Evolutionary conservation across 495 filamentous ascomycete species (phyloP).

Genomic region (Chaetomium cochliodes): DNA sequence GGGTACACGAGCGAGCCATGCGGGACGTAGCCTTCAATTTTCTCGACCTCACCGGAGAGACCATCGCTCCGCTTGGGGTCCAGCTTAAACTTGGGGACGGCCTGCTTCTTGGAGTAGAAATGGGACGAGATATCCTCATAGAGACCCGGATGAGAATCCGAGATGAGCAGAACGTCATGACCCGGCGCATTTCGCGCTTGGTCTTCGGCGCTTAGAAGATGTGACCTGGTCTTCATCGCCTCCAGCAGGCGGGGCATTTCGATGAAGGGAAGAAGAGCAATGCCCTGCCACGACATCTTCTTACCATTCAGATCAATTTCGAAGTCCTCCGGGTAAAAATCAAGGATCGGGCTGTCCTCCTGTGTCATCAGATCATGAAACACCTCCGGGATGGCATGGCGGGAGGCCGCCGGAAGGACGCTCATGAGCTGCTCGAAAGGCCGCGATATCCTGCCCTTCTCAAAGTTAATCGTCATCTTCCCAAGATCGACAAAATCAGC

Average conservation of each 20-base stretch:
- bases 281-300: constrained; percentile 98
- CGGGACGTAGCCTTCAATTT: constrained; percentile 76
- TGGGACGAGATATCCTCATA: constrained; percentile 76
- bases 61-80: constrained; percentile 72
- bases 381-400: constrained; percentile 80
- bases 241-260: constrained; percentile 82
- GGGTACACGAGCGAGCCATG: constrained; percentile 61
- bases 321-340: constrained; percentile 97
- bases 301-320: constrained; percentile 92
- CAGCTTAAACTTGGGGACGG: constrained; percentile 61
- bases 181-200: constrained; percentile 74
- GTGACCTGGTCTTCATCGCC: constrained; percentile 82
- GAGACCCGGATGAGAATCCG: constrained; percentile 68
- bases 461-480: constrained; percentile 76
- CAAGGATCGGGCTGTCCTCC: constrained; percentile 83
- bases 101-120: constrained; percentile 89
- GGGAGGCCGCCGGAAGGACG: constrained; percentile 87
- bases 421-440: constrained; percentile 99
- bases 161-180: constrained; percentile 77
- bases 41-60: constrained; percentile 75
- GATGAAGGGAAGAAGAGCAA: constrained; percentile 91
- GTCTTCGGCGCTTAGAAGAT: constrained; percentile 75
- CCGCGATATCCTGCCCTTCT: constrained; percentile 80
- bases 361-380: constrained; percentile 89
- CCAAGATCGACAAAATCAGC: constrained; percentile 86